Evolutionary conservation across 2,329 filamentous ascomycete genomes (phyloP), one percentile per base, ranked within the genome.

Genomic region (Ophiocordyceps camponoti-leonardi): DNA sequence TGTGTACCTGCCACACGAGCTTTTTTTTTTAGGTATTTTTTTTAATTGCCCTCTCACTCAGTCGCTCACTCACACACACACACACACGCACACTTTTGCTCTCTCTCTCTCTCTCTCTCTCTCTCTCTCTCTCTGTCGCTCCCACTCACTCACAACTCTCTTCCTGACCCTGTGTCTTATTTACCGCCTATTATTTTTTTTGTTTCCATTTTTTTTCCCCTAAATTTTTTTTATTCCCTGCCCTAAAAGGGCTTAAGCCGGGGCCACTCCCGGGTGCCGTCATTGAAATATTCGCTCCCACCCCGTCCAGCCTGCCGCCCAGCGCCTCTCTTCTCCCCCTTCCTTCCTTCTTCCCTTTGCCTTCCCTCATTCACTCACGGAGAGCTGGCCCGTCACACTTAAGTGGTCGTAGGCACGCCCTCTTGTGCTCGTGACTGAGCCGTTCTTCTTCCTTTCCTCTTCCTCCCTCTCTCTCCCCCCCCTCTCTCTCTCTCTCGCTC

Each of bases 341-440:
- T 44, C 51, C 48, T 53, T 49, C 47, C 49, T 53, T 54, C 56
- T 55, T 57, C 56, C 58, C 58, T 59, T 60, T 55, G 53, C 58
- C 58, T 58, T 54, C 56, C 61, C 55, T 63, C 40, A 48, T 41
- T 45, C 63, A 71, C 68, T 68, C 67, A 68, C 67, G 68, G 67
- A 69, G 31, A 35, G 31, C 31, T 68, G 68, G 58, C 23, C 8
- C 23, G 64, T 64, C 60, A 56, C 57, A 59, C 61, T 59, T 60
- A 63, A 62, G 61, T 60, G 56, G 57, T 59, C 64, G 58, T 64
- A 63, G 59, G 60, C 65, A 49, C 46, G 46, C 39, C 31, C 26
- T 33, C 16, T 40, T 54, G 57, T 68, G 67, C 31, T 35, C 31
- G 31, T 35, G 31, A 35, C 68, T 72, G 69, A 63, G 66, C 67